A percentile compares a stretch with the other conserved stretches of the same genome.
phyloP scores from a whole-genome alignment of 768 basidiomycete species.

The Roridomyces roridus region DNA sequence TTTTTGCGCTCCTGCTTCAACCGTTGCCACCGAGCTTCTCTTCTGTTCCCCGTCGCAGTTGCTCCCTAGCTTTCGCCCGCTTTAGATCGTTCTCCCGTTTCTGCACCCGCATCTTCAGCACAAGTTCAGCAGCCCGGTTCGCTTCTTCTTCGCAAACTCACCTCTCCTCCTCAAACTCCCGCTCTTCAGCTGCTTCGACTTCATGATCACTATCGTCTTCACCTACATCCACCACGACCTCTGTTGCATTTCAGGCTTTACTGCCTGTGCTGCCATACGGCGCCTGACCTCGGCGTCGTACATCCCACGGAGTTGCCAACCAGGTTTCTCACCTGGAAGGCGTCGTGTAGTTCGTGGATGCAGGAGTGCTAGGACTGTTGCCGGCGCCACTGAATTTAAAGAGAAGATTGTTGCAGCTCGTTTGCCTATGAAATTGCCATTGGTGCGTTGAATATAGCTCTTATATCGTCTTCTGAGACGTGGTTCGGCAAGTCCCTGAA shows the following conservation, averaged over 20 bases:
- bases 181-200: conserved; percentile 2
- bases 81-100: conserved; percentile 2
- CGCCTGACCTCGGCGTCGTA: conserved; percentile 5
- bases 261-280: neutral
- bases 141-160: no score
- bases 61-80: neutral
- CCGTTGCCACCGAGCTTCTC: conserved; percentile 6
- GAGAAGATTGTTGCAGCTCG: neutral
- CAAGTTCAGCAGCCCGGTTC: conserved; percentile 5
- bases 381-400: conserved; percentile 14
- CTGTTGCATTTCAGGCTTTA: conserved; percentile 18
- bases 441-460: neutral
- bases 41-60: conserved; percentile 3
- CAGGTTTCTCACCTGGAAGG: no score
- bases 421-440: neutral
- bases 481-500: neutral
- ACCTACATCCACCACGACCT: no score
- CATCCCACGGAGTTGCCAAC: neutral
- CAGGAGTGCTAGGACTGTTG: conserved; percentile 21
- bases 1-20: conserved; percentile 13
- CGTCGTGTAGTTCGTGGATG: conserved; percentile 5
- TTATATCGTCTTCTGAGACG: conserved; percentile 2
- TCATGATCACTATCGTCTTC: conserved; percentile 13
- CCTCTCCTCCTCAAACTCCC: conserved; percentile 4
- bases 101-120: conserved; percentile 6